Evolutionary conservation across 768 basidiomycete species (phyloP).

Genomic region (Leccinum fibrillosum): DNA sequence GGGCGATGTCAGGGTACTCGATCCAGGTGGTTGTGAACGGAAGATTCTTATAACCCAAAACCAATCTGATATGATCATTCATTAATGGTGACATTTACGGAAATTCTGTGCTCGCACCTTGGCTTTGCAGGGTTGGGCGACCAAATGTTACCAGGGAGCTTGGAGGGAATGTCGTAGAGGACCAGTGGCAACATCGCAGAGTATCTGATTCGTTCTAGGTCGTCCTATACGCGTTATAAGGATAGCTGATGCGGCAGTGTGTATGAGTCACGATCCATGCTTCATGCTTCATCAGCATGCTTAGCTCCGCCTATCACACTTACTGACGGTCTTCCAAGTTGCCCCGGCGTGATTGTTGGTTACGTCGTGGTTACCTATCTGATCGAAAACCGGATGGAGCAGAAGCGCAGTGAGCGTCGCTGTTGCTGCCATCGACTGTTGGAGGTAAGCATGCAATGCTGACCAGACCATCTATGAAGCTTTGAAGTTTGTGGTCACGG

Average conservation of each 20-base stretch:
- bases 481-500: too few species aligned
- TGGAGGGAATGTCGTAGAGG: constrained; percentile 37
- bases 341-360: not conserved
- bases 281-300: constrained; percentile 3
- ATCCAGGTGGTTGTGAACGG: constrained; percentile 34
- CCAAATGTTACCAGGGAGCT: constrained; percentile 29
- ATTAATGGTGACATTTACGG: not conserved
- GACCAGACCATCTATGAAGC: too few species aligned
- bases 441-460: too few species aligned
- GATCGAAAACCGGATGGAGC: not conserved
- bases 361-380: not conserved
- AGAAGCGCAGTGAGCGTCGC: too few species aligned
- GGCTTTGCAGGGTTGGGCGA: constrained; percentile 38
- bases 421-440: too few species aligned
- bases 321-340: not conserved
- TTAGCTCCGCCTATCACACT: not conserved
- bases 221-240: not conserved
- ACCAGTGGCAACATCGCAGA: constrained; percentile 25
- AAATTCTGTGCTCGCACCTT: constrained; percentile 21
- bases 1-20: constrained; percentile 33
- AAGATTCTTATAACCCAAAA: constrained; percentile 31
- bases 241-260: not conserved
- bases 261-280: not conserved
- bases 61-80: constrained; percentile 21
- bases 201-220: not conserved